A percentile compares a stretch with the other conserved stretches of the same genome.
Evolutionary conservation across 306 rosid genomes (phyloP).

Genomic region (Rubus idaeus): DNA sequence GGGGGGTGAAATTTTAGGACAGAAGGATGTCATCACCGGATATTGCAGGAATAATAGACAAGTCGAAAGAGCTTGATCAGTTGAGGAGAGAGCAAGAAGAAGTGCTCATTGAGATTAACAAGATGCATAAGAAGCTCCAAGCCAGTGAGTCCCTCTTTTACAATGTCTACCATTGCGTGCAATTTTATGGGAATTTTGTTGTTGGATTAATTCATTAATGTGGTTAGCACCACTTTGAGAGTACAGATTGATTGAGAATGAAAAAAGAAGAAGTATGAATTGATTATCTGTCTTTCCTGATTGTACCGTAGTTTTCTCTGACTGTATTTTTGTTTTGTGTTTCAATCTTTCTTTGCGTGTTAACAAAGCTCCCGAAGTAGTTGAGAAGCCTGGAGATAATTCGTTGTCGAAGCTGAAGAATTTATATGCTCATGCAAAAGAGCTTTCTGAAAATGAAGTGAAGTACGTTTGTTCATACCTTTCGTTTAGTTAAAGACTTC

Average conservation of each 20-base stretch:
- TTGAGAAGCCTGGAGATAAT: constrained; percentile 95
- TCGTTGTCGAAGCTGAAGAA: constrained; percentile 61
- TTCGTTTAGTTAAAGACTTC: constrained; percentile 19
- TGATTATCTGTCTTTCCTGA: background rate
- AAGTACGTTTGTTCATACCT: constrained; percentile 41
- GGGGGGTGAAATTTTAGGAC: background rate
- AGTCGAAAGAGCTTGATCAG: constrained; percentile 87
- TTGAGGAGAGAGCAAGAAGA: constrained; percentile 81
- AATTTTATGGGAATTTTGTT: background rate
- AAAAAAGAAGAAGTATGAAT: background rate
- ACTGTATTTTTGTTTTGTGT: background rate
- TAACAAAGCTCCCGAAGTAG: constrained; percentile 83
- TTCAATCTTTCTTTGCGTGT: constrained; percentile 12
- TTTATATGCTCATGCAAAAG: constrained; percentile 79
- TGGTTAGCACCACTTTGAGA: background rate
- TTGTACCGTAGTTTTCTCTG: constrained; percentile 3
- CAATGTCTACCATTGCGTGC: background rate
- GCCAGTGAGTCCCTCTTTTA: constrained; percentile 39
- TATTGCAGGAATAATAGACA: constrained; percentile 63
- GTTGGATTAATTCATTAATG: background rate
- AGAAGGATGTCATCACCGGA: constrained; percentile 74
- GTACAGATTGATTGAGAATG: too few species aligned
- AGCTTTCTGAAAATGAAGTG: constrained; percentile 78
- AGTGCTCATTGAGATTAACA: constrained; percentile 71
- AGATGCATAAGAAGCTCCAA: constrained; percentile 92